These are phyloP conservation scores for Carpinus viminea DNA, from an alignment of 306 rosid species.

Conservation along the genomic window DNA sequence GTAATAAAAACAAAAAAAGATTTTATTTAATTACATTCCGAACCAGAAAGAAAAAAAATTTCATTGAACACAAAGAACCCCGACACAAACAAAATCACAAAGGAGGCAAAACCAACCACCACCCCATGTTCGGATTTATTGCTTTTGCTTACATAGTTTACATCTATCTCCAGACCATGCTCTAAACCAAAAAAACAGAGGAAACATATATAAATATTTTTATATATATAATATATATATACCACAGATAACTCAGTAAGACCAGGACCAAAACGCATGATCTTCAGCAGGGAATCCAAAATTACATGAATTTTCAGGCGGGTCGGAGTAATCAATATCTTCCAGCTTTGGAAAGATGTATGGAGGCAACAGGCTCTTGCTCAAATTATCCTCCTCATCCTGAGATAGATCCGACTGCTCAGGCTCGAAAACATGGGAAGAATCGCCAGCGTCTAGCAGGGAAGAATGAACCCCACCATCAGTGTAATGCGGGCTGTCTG, in stretches of 20 bases:
- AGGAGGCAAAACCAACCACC: constrained; percentile 1
- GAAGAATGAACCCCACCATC: constrained; percentile 67
- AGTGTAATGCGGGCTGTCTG: constrained; percentile 64
- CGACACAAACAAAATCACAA: constrained; percentile 19
- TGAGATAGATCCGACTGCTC: constrained; percentile 78
- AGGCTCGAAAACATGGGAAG: constrained; percentile 57
- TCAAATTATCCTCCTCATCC: constrained; percentile 71
- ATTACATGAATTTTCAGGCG: constrained; percentile 50
- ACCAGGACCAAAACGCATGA: constrained; percentile 79
- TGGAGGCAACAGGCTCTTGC: constrained; percentile 46
- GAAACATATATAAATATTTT: background rate
- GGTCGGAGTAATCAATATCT: constrained; percentile 60
- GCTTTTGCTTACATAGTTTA: constrained; percentile 14
- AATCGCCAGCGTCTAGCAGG: constrained; percentile 51
- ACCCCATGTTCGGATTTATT: constrained; percentile 22
- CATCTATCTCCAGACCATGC: constrained; percentile 7
- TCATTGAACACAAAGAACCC: constrained; percentile 3
- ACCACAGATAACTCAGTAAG: constrained; percentile 33
- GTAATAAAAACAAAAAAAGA: background rate
- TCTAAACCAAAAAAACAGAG: constrained; percentile 24
- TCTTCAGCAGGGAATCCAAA: constrained; percentile 73
- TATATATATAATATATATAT: background rate
- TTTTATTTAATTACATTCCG: constrained; percentile 31
- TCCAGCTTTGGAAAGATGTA: constrained; percentile 67
- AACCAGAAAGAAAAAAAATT: background rate